Evolutionary conservation across 2,329 filamentous ascomycete genomes (phyloP), one percentile per base, ranked within the genome.

Genomic region (Rhexocercosporidium sp.): DNA sequence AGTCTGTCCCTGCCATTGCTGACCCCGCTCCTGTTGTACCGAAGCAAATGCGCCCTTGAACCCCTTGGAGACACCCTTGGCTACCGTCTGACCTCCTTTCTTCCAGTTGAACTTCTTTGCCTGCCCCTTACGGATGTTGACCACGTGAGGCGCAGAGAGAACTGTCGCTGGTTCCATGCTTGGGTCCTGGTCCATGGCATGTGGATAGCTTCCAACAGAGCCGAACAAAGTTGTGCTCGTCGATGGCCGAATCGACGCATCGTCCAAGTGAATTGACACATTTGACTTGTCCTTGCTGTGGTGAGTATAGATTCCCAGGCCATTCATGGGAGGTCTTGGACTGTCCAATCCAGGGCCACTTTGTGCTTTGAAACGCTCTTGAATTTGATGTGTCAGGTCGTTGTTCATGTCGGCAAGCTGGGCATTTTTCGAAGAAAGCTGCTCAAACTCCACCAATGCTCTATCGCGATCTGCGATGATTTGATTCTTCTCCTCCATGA

Each of bases 91-190:
- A 46, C 93, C 93, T 46, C 94, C 94, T 83, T 96, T 97, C 85
- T 97, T 97, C 94, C 96, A 98, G 81, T 97, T 97, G 81, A 97
- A 97, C 79, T 97, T 98, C 82, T 94, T 97, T 63, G 75, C 76
- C 77, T 97, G 94, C 34, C 92, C 94, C 81, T 97, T 98, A 74
- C 94, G 90, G 70, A 98, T 96, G 75, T 96, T 96, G 68, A 98
- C 92, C 39, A 98, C 92, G 68, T 97, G 96, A n/a, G 96, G 94
- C 31, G 89, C 84, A 74, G 68, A 75, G 8, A 78, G 66, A 4
- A 78, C 74, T 3, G 76, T 77, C 20, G 74, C 74, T 34, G 75
- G 70, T 31, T 77, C 76, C 68, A 77, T 73, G 41, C 67, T 72
- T 39, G 74, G 68, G 47, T 78, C 76, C 65, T 77, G 76, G 20